Base-by-base conservation (phyloP, 2,329 filamentous ascomycete genomes). In the Colletotrichum aenigma region DNA sequence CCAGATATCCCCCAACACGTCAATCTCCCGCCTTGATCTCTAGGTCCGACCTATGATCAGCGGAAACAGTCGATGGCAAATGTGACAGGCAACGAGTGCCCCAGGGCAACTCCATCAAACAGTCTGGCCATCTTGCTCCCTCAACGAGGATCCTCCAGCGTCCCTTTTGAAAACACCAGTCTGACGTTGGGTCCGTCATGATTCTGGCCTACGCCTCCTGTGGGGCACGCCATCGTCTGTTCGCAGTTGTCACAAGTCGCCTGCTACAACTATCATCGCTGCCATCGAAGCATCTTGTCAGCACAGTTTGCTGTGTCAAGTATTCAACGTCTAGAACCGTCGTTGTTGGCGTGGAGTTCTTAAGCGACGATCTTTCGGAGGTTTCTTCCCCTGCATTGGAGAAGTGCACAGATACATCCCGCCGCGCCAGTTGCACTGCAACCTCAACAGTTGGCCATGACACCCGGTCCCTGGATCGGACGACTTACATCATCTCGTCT, bases 361-460 rank as follows among this genome's bases (percentile, higher is more conserved):
- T 16, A 24, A 28, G n/a, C 56, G 73, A 68, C 32, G 56, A 73
- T 75, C 56, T 16, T 24, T 65, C 70, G 73, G 70, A 60, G 64
- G 18, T 58, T 26, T 56, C 43, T 62, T n/a, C 34, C 38, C 70
- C 24, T 68, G 70, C 62, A 58, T 56, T 16, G 13, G 52, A 30
- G 34, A 30, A n/a, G 65, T 65, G 73, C 70, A 75, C 73, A 69
- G 70, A 60, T 65, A 58, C 43, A 64, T 68, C 38, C 43, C 73
- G 43, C 34, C 30, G 24, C 24, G 38, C 30, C 38, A 75, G 68
- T 75, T 36, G 55, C 21, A 71, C 67, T 75, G 68, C 69, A 21
- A 75, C 69, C 55, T 56, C 34, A 32, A 62, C 55, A 72, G 12
- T 75, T 26, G 62, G 43, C 32, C 62, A 64, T 67, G 62, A 13